phyloP scores from a whole-genome alignment of 2,329 filamentous ascomycete genomes.

The Colletotrichum sp. region DNA sequence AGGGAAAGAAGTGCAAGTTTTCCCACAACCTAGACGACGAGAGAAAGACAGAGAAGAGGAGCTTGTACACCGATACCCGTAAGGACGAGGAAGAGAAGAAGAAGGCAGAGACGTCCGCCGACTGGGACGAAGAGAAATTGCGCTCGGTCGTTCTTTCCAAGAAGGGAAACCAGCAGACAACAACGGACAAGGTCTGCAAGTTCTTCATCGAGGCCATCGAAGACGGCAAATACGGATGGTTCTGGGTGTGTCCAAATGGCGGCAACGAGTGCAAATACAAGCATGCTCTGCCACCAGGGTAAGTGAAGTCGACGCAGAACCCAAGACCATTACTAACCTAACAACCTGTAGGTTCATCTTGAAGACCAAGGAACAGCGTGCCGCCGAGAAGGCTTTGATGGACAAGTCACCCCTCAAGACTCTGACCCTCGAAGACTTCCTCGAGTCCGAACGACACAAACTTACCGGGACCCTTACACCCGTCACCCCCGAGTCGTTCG shows the following conservation, averaged over 20 bases:
- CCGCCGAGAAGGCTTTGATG: conserved; percentile 92
- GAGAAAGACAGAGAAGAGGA: conserved; percentile 90
- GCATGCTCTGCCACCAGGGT: conserved; percentile 94
- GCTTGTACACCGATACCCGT: conserved; percentile 85
- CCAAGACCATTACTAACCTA: neutral
- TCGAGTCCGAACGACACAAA: conserved; percentile 96
- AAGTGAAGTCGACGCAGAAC: conserved; percentile 44
- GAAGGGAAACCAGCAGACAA: conserved; percentile 94
- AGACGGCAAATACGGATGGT: conserved; percentile 99
- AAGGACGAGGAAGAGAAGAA: conserved; percentile 77
- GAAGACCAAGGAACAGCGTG: conserved; percentile 96
- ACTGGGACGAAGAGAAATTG: conserved; percentile 98
- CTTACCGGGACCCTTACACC: conserved; percentile 90
- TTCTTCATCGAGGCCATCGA: conserved; percentile 97
- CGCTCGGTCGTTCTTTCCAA: conserved; percentile 90
- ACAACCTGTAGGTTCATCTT: conserved; percentile 75
- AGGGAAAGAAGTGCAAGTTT: conserved; percentile 98
- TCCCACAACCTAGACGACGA: conserved; percentile 89
- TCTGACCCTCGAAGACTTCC: conserved; percentile 94
- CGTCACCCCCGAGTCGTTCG: conserved; percentile 90
- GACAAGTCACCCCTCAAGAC: conserved; percentile 96
- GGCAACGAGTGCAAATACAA: conserved; percentile 99
- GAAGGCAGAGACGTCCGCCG: conserved; percentile 90
- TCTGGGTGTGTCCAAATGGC: conserved; percentile 97
- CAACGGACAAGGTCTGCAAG: conserved; percentile 99